Evolutionary conservation across 2,329 filamentous ascomycete species (phyloP), one percentile per base, ranked within the genome.

Genomic region (Cercospora zeina): DNA sequence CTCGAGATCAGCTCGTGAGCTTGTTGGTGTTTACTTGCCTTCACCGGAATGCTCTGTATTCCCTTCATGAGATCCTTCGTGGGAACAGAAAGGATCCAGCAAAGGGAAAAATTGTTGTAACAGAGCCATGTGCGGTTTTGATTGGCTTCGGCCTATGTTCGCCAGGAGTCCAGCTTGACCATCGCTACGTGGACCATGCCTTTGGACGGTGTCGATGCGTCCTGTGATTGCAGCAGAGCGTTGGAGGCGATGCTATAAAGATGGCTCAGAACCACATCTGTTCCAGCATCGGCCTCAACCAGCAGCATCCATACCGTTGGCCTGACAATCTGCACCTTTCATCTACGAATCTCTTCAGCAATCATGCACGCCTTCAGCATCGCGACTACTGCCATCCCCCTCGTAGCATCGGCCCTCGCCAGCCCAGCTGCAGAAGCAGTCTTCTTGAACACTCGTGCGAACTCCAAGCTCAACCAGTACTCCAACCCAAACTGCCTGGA

Each of bases 391-490:
- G 31, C n/a, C 42, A n/a, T 58, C 16, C 42, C 42, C 55, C 14
- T 58, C 30, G 45, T 21, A n/a, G 30, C 27, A 14, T 58, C 55
- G 13, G 30, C 30, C 9, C 30, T 58, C 1, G 55, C 55, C 16
- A 21, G 45, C 14, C 55, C 55, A 30, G 36, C 33, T 8, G 31
- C 39, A 6, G 39, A 58, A n/a, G n/a, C 55, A 13, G 13, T 36
- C 33, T 27, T 10, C 8, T 31, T 58, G n/a, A 21, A 50, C 45
- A 21, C 55, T 19, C 55, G 55, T 8, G 53, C 54, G 11, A 33
- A 45, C 19, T 53, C 55, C 5, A 58, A 58, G 56, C 56, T 59
- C 30, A 59, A 59, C 11, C 47, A 59, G 16, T 59, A 59, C 47
- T 39, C 56, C 11, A 59, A 59, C 34, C n/a, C 45, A 5, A 30